Evolutionary conservation across 768 basidiomycete species (phyloP), one percentile per base, ranked within the genome.

Genomic region (Rhizopogon salebrosus): DNA sequence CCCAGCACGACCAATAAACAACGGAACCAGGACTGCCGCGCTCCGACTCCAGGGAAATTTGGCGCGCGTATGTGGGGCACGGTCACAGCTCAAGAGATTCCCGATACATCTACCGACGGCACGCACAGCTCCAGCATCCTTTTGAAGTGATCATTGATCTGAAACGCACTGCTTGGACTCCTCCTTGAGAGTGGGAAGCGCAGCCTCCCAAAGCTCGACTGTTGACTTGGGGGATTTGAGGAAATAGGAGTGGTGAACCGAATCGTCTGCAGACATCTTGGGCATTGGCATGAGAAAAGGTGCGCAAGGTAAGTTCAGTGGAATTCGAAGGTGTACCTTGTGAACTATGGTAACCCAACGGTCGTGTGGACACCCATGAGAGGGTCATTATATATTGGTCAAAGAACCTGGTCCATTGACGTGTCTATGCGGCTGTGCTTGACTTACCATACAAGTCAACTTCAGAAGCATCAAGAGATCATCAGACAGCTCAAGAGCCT

Each of bases 1-100:
- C 5, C 93, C 92, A 27, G 77, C 75, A 6, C 92, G 74, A 0
- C 93, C 93, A 2, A 92, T 83, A 55, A 95, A 95, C 45, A 95
- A 62, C 10, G 90, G 89, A 1, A 93, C 86, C 9, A 93, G 77
- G 1, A 93, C 91, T 0, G 89, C 89, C 0, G 91, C 87, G 49
- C 79, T 76, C 46, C 78, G 70, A 6, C 80, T 76, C 11, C 81
- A 75, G 0, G 89, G 89, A 48, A 80, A 72, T 22, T 50, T 67
- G 60, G 55, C 80, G 51, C 52, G 59, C 61, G 35, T 70, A 7
- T 34, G 59, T 13, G 41, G 57, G 37, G 61, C 64, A 49, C 54
- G 70, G 38, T 70, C n/a, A n/a, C n/a, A 65, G 13, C 38, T 5
- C n/a, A 63, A 57, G 29, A 69, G 48, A 49, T 62, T 67, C 29